A percentile compares a stretch with the other conserved stretches of the same genome.
phyloP scores from a whole-genome alignment of 352 stramenopile genomes.

The Globisporangium rhizosaccharum region DNA sequence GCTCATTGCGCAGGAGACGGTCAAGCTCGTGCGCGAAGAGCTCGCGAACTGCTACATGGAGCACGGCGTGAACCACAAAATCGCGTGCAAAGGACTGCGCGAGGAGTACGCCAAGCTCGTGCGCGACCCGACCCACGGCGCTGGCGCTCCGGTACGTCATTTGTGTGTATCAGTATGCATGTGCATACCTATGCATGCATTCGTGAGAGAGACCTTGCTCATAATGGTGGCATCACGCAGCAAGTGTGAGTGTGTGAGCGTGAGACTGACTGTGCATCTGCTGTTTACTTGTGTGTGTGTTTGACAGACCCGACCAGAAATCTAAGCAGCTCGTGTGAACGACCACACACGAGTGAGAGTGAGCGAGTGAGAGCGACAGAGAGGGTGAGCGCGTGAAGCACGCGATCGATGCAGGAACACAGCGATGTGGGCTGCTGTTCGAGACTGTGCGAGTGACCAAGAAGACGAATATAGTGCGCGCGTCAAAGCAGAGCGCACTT shows the following conservation, averaged over 20 bases:
- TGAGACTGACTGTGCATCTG: not conserved
- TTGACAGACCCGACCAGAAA: conserved; percentile 18
- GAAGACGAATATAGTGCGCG: conserved; percentile 12
- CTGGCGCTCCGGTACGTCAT: conserved; percentile 51
- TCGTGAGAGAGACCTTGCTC: not conserved
- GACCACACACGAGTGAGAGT: not conserved
- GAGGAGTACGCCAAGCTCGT: conserved; percentile 82
- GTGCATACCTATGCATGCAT: not conserved
- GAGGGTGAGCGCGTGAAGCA: conserved; percentile 1
- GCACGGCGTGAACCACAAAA: conserved; percentile 86
- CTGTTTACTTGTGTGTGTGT: conserved; percentile 3
- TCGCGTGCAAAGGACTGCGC: conserved; percentile 74
- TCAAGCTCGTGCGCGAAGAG: conserved; percentile 85
- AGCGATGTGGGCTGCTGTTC: conserved; percentile 9
- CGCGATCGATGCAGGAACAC: conserved; percentile 1
- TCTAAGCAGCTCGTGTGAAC: conserved; percentile 13
- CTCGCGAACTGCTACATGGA: conserved; percentile 86
- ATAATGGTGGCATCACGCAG: no score
- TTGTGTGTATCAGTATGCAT: not conserved
- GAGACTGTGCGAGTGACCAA: conserved; percentile 7
- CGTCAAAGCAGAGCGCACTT: conserved; percentile 12
- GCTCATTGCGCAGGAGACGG: conserved; percentile 67
- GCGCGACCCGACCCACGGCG: conserved; percentile 72
- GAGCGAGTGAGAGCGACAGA: not conserved
- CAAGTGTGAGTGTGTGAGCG: not conserved